Evolutionary conservation across 2,329 filamentous ascomycete species (phyloP).

Genomic region (Hypoxylon sp.): DNA sequence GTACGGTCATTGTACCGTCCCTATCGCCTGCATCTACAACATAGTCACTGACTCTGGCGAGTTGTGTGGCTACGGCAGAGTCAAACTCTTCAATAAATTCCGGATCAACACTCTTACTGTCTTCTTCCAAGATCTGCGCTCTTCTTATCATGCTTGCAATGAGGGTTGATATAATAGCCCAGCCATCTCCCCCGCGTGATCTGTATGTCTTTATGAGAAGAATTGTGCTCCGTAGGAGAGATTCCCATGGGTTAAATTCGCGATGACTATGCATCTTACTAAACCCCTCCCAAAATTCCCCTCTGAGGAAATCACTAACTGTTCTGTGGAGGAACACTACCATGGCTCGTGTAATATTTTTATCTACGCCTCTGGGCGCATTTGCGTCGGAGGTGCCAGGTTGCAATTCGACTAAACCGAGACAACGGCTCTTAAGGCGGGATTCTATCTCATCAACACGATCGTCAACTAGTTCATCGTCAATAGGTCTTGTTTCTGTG

Average conservation of each 20-base stretch:
- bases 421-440: slow-evolving; percentile 41
- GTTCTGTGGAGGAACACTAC: slow-evolving; percentile 42
- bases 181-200: not conserved
- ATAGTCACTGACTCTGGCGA: not conserved
- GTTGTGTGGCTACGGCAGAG: not conserved
- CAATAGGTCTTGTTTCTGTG: slow-evolving; percentile 21
- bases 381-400: not conserved
- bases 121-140: not conserved
- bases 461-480: slow-evolving; percentile 28
- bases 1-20: not conserved
- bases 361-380: not conserved
- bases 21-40: not conserved
- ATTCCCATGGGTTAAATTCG: slow-evolving; percentile 11
- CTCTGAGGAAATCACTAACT: slow-evolving; percentile 42
- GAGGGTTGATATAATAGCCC: not conserved
- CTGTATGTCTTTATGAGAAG: slow-evolving; percentile 32
- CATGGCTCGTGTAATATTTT: not conserved
- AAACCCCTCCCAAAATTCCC: slow-evolving; percentile 19
- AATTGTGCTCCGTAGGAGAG: slow-evolving; percentile 33
- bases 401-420: slow-evolving; percentile 40
- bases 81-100: not conserved
- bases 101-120: not conserved
- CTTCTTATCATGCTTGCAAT: not conserved
- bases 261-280: not conserved
- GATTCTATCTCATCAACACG: slow-evolving; percentile 37